Evolutionary conservation across 2,329 filamentous ascomycete species (phyloP).

Genomic region (Arthrobotrys sphaeroides): DNA sequence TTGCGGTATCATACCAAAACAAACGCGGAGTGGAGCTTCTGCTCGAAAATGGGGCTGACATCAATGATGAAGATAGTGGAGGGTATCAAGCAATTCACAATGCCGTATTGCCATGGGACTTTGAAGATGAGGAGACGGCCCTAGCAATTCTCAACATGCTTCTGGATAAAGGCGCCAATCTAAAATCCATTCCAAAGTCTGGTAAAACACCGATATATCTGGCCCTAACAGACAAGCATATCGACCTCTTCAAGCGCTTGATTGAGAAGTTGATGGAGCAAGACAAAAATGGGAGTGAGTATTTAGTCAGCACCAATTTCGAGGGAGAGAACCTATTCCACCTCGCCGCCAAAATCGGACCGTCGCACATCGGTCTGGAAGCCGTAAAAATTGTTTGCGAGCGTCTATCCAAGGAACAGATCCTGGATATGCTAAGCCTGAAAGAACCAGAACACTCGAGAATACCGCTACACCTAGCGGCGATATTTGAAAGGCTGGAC

Average conservation of each 20-base stretch:
- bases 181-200: constrained; percentile 23
- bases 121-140: constrained; percentile 25
- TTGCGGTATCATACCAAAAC: constrained; percentile 51
- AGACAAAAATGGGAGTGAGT: neutral
- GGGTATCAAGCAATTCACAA: constrained; percentile 39
- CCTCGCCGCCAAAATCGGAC: neutral
- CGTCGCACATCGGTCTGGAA: neutral
- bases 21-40: constrained; percentile 49
- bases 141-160: constrained; percentile 33
- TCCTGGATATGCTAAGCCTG: constrained; percentile 5
- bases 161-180: constrained; percentile 20
- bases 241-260: constrained; percentile 5
- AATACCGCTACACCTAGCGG: constrained; percentile 28
- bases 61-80: constrained; percentile 20
- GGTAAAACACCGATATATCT: constrained; percentile 29
- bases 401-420: constrained; percentile 24
- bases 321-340: constrained; percentile 41
- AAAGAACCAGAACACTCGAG: constrained; percentile 7
- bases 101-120: constrained; percentile 12
- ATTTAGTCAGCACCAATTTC: constrained; percentile 3
- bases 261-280: constrained; percentile 10
- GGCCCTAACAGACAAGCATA: constrained; percentile 2
- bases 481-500: constrained; percentile 15
- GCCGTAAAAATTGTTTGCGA: constrained; percentile 3
- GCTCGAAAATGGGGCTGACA: constrained; percentile 48